These are phyloP conservation scores for Coix lacrymajobi DNA, from an alignment of 176 grass and related monocot genomes.

Conservation along the genomic window DNA sequence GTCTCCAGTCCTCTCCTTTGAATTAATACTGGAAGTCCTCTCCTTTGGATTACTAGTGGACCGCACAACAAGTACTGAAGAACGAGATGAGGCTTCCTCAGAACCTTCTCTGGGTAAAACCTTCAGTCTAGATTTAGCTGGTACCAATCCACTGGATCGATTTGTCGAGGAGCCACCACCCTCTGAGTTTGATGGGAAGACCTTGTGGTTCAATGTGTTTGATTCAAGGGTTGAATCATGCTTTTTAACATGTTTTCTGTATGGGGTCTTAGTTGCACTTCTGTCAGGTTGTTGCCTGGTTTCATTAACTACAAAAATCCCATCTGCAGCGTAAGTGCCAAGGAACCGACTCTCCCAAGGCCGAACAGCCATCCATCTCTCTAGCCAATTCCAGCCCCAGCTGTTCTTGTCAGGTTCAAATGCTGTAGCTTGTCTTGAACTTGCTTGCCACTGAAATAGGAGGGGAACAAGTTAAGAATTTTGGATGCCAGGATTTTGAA, in stretches of 20 bases:
- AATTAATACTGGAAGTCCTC: constrained; percentile 60
- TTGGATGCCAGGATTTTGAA: not conserved
- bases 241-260: constrained; percentile 47
- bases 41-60: constrained; percentile 78
- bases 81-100: constrained; percentile 46
- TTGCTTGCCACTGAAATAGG: constrained; percentile 80
- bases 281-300: constrained; percentile 25
- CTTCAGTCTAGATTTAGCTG: constrained; percentile 64
- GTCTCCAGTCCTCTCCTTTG: constrained; percentile 55
- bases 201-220: constrained; percentile 46
- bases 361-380: constrained; percentile 94
- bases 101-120: constrained; percentile 37
- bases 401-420: constrained; percentile 75
- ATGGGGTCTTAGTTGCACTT: constrained; percentile 39
- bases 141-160: constrained; percentile 18
- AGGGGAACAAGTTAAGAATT: not conserved
- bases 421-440: constrained; percentile 53
- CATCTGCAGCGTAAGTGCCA: constrained; percentile 54
- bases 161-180: constrained; percentile 45
- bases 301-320: constrained; percentile 21
- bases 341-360: constrained; percentile 96
- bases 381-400: constrained; percentile 98
- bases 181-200: constrained; percentile 35
- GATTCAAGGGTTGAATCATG: constrained; percentile 40
- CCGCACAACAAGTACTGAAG: constrained; percentile 37